Percentiles rank a stretch among this genome's conserved stretches.
These are phyloP conservation scores for Candida vartiovaarae DNA, from an alignment of 805 yeast species.

Conservation along the genomic window DNA sequence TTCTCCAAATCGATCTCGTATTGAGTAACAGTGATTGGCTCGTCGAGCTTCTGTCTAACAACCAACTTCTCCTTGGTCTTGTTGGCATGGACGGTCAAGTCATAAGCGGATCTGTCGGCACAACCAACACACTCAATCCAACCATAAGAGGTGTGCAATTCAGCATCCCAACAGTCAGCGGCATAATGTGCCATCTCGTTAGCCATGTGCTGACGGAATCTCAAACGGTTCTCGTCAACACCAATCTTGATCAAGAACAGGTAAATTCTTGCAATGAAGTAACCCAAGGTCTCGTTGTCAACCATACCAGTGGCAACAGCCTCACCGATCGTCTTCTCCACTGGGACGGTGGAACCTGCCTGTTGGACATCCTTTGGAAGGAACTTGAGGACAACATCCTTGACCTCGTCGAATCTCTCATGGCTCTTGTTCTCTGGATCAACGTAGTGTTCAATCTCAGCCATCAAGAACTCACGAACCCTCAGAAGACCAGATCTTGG, in stretches of 20 bases:
- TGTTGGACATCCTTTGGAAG: constrained; percentile 85
- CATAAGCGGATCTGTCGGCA: constrained; percentile 98
- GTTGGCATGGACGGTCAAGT: constrained; percentile 89
- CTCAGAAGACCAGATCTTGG: constrained; percentile 97
- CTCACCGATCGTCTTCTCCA: constrained; percentile 71
- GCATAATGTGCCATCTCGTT: constrained; percentile 99
- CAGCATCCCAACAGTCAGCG: constrained; percentile 99
- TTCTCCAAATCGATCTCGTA: constrained; percentile 84
- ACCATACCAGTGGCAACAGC: constrained; percentile 86
- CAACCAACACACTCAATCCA: constrained; percentile 99
- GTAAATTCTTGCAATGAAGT: constrained; percentile 91
- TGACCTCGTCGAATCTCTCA: constrained; percentile 68
- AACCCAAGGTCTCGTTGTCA: constrained; percentile 95
- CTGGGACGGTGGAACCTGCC: constrained; percentile 67
- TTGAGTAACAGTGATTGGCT: constrained; percentile 76
- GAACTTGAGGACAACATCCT: constrained; percentile 65
- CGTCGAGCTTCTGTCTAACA: constrained; percentile 83
- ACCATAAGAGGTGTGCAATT: constrained; percentile 90
- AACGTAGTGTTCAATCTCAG: constrained; percentile 97
- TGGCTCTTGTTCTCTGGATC: constrained; percentile 88
- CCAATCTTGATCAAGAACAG: constrained; percentile 82
- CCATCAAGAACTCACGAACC: constrained; percentile 98
- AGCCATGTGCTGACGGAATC: constrained; percentile 98
- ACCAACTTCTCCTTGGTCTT: constrained; percentile 92
- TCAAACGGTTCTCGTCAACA: constrained; percentile 71